Evolutionary conservation across 805 yeast species (phyloP), one percentile per base, ranked within the genome.

Genomic region (Ogataea pini): DNA sequence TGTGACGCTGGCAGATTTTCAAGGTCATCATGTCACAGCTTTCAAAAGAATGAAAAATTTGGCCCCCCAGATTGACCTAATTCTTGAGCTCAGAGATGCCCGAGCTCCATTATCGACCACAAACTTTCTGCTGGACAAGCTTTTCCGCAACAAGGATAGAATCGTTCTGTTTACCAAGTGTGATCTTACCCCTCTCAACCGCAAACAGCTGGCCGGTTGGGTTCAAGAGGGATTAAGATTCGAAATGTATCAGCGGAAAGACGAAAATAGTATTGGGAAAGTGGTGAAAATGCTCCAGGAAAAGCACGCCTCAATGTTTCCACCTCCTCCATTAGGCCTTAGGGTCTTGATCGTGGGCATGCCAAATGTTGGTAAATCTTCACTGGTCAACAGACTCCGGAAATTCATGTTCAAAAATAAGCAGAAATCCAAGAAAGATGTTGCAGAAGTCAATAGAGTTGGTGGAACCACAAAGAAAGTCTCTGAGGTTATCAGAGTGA

Each of bases 341-440:
- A 68, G 90, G 18, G 66, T 87, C 48, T 72, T 91, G 72, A 79
- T 92, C 38, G 83, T 85, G 6, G 99, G 99, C 0, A 87, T 94
- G 94, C 99, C 99, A 1, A 94, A 94, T 63, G 96, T 90, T n/a
- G 99, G 99, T 0, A 94, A 94, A 66, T 86, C 96, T 10, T 86
- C 97, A 0, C 64, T 94, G 41, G 85, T 91, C 22, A 94, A 94
- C 60, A 73, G 85, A 0, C 68, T 91, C 43, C 69, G 97, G 49
- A 69, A 69, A 7, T 69, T 44, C 14, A 65, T 70, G 19, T 34
- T 58, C 39, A 46, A 46, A 16, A 39, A 41, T 7, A 36, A 18
- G 16, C 37, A 68, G 7, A 63, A 60, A 42, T 62, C 60, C 16
- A 62, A 59, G 18, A 70, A 73, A 47, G 86, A 86, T 58, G 97